phyloP scores from a whole-genome alignment of 768 basidiomycete genomes.

The Tricholoma hemisulphureum region DNA sequence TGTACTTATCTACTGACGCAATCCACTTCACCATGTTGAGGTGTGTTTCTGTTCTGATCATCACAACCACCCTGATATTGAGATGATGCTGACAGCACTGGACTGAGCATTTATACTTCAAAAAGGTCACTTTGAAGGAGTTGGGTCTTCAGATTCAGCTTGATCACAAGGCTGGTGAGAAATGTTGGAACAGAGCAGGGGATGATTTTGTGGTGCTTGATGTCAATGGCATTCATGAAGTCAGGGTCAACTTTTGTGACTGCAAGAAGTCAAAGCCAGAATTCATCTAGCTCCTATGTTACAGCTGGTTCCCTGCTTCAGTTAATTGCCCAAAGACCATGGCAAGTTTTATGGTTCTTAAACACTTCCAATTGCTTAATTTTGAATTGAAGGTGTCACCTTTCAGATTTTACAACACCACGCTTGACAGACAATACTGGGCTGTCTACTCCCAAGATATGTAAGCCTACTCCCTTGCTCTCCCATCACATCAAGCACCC shows the following conservation, averaged over 20 bases:
- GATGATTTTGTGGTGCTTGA: slow-evolving; percentile 28
- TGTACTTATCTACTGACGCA: not conserved
- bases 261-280: slow-evolving; percentile 17
- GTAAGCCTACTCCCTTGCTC: not conserved
- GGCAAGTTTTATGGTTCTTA: slow-evolving; percentile 24
- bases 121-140: not conserved
- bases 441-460: not conserved
- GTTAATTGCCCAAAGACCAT: slow-evolving; percentile 21
- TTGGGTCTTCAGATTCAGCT: slow-evolving; percentile 8
- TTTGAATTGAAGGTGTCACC: slow-evolving; percentile 27
- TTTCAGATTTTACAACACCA: slow-evolving; percentile 27
- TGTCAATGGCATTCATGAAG: slow-evolving; percentile 24
- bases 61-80: not conserved
- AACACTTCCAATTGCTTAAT: slow-evolving; percentile 24
- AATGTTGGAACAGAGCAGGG: slow-evolving; percentile 16
- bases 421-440: slow-evolving; percentile 27
- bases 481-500: not conserved
- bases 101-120: not conserved
- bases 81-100: not conserved
- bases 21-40: slow-evolving; percentile 4
- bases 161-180: slow-evolving; percentile 15
- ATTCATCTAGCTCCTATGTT: slow-evolving; percentile 31
- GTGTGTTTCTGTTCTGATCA: not conserved
- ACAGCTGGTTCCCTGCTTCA: slow-evolving; percentile 24
- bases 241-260: slow-evolving; percentile 31